A percentile compares a stretch with the other conserved stretches of the same genome.
These are phyloP conservation scores for Arabidopsis thaliana DNA, from an alignment of 345 rosid genomes.

Conservation along the genomic window TAIR10.1 NC_003075.7:12439001-12439500, in stretches of 20 bases:
- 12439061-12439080: conserved; percentile 18
- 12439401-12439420: conserved; percentile 1
- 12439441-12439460: background rate
- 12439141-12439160: conserved; percentile 95
- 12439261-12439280: conserved; percentile 15
- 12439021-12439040: conserved; percentile 5
- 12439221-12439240: conserved; percentile 83
- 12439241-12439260: conserved; percentile 24
- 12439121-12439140: conserved; percentile 66
- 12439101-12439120: conserved; percentile 3
- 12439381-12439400: conserved; percentile 14
- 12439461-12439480: background rate
- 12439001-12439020: conserved; percentile 1
- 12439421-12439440: conserved; percentile 12
- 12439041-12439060: background rate
- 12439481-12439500: conserved; percentile 4
- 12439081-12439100: conserved; percentile 28
- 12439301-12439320: conserved; percentile 7
- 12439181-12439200: conserved; percentile 98
- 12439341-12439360: conserved; percentile 9
- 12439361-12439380: conserved; percentile 9
- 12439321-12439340: background rate
- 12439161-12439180: conserved; percentile 90
- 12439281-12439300: conserved; percentile 18
- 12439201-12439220: conserved; percentile 97